These are phyloP conservation scores for Elasticomyces elasticus DNA, from an alignment of 495 filamentous ascomycete species.

Conservation along the genomic window DNA sequence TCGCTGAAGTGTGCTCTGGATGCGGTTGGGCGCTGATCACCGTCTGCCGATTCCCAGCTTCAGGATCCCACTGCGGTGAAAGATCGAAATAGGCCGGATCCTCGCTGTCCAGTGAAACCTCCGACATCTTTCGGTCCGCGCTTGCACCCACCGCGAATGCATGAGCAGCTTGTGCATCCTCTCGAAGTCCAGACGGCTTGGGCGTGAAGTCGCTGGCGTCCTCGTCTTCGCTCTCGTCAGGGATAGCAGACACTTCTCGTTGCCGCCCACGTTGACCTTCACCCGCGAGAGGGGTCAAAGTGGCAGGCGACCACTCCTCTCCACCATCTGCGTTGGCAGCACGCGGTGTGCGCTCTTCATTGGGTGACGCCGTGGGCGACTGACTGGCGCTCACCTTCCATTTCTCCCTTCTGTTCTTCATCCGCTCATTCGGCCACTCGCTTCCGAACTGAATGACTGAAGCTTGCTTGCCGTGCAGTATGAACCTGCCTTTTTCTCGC, in stretches of 20 bases:
- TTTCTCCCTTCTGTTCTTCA: conserved; percentile 11
- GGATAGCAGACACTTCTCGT: background rate
- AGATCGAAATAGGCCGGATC: conserved; percentile 2
- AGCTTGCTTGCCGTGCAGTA: conserved; percentile 94
- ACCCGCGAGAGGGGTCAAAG: background rate
- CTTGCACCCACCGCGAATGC: conserved; percentile 7
- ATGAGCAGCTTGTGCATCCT: conserved; percentile 7
- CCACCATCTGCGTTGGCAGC: background rate
- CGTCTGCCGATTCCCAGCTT: conserved; percentile 5
- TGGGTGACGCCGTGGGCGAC: background rate
- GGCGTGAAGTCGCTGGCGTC: background rate
- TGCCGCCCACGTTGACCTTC: background rate
- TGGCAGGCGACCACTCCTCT: background rate
- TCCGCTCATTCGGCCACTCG: conserved; percentile 58
- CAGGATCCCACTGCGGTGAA: background rate
- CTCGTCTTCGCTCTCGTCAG: background rate
- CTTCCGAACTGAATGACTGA: conserved; percentile 89
- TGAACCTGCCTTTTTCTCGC: conserved; percentile 77
- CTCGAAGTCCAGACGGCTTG: background rate
- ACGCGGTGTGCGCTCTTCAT: background rate
- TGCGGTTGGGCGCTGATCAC: background rate
- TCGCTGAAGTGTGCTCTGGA: background rate
- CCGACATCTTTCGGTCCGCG: background rate
- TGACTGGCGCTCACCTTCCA: conserved; percentile 1
- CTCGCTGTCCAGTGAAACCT: background rate